A percentile compares a stretch with the other conserved stretches of the same genome.
These are phyloP conservation scores for Lathyrus sativus DNA, from an alignment of 306 rosid genomes.

Conservation along the genomic window DNA sequence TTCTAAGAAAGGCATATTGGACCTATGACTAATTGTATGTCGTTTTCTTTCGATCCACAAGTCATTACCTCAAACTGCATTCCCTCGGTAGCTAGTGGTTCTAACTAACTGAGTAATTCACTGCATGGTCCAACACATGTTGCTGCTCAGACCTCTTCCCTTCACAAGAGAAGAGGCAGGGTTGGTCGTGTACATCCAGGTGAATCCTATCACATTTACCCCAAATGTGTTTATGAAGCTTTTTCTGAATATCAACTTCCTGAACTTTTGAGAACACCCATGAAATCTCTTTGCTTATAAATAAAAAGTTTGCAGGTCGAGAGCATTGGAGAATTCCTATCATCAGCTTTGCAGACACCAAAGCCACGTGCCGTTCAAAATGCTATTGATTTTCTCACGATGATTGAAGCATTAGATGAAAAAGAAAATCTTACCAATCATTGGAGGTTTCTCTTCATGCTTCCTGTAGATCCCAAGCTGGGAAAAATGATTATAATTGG, in stretches of 20 bases:
- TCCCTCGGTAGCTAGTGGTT: conserved; percentile 33
- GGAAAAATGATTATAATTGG: conserved; percentile 98
- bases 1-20: too few species aligned
- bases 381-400: conserved; percentile 87
- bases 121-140: conserved; percentile 44
- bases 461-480: conserved; percentile 96
- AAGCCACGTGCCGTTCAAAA: conserved; percentile 85
- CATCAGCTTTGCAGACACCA: conserved; percentile 94
- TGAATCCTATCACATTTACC: conserved; percentile 93
- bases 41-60: conserved; percentile 52
- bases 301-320: conserved; percentile 94
- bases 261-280: conserved; percentile 92
- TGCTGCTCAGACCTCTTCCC: conserved; percentile 49
- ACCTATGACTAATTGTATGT: too few species aligned
- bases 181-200: conserved; percentile 99
- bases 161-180: conserved; percentile 82
- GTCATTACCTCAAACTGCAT: conserved; percentile 45
- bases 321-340: conserved; percentile 90
- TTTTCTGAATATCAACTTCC: conserved; percentile 97
- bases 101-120: conserved; percentile 45
- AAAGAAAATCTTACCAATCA: conserved; percentile 78
- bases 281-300: conserved; percentile 97
- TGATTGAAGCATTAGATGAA: conserved; percentile 92
- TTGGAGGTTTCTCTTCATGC: conserved; percentile 83
- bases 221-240: conserved; percentile 81